Percentiles rank a stretch among this genome's conserved stretches.
phyloP scores from a whole-genome alignment of 2,329 filamentous ascomycete species.

The Fonsecaea erecta region DNA sequence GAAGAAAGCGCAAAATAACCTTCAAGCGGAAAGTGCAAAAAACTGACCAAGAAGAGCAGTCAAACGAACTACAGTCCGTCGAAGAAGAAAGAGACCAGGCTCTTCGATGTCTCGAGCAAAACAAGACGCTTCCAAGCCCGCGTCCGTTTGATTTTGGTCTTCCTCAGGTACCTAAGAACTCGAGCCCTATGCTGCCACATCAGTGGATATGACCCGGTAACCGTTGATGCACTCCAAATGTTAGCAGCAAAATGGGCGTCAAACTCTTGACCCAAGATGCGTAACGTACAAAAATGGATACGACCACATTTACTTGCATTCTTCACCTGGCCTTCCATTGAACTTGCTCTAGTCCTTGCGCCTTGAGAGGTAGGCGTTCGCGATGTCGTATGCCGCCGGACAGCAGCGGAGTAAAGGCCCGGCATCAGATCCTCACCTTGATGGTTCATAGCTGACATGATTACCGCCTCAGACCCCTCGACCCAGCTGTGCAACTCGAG shows the following conservation, averaged over 20 bases:
- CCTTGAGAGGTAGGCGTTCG: background rate
- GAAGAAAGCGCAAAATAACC: conserved; percentile 26
- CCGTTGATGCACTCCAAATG: background rate
- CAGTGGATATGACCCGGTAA: conserved; percentile 18
- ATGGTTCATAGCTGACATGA: no score
- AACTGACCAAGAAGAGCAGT: conserved; percentile 13
- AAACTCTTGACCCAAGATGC: background rate
- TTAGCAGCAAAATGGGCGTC: background rate
- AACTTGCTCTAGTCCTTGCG: no score
- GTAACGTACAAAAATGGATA: background rate
- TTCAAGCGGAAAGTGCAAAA: conserved; percentile 28
- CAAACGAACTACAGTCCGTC: conserved; percentile 10
- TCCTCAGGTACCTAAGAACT: conserved; percentile 19
- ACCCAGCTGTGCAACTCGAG: background rate
- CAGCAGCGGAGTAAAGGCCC: background rate
- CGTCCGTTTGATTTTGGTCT: conserved; percentile 30
- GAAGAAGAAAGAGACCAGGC: conserved; percentile 17
- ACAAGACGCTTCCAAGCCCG: conserved; percentile 15
- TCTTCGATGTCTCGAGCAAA: conserved; percentile 18
- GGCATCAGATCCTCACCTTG: no score
- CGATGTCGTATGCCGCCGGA: background rate
- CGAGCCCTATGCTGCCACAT: conserved; percentile 21
- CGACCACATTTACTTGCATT: no score
- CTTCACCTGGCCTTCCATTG: no score
- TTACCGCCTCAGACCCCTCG: no score